These are phyloP conservation scores for Austroboletus niveus DNA, from an alignment of 1,284 basidiomycete species.

Conservation along the genomic window DNA sequence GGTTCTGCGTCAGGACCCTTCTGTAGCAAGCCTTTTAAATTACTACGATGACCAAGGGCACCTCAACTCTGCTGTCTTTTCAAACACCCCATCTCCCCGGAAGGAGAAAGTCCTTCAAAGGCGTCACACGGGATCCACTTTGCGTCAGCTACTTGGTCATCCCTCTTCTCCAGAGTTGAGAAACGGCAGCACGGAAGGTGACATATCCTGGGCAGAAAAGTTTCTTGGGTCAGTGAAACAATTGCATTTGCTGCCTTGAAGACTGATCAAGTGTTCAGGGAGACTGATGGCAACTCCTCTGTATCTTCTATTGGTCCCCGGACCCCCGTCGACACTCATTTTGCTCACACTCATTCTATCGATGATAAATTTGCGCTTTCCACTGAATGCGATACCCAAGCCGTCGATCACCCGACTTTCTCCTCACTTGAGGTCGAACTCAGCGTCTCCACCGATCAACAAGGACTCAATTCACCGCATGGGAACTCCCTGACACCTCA, in stretches of 20 bases:
- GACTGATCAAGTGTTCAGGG: slow-evolving; percentile 33
- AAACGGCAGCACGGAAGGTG: slow-evolving; percentile 50
- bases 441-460: slow-evolving; percentile 45
- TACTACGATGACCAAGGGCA: slow-evolving; percentile 71
- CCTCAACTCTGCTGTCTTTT: slow-evolving; percentile 58
- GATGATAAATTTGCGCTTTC: slow-evolving; percentile 38
- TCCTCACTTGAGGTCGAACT: slow-evolving; percentile 73
- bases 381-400: slow-evolving; percentile 45
- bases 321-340: slow-evolving; percentile 42
- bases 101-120: slow-evolving; percentile 50
- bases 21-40: slow-evolving; percentile 66
- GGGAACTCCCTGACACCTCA: slow-evolving; percentile 49
- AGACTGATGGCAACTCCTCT: slow-evolving; percentile 46
- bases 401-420: slow-evolving; percentile 48
- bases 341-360: slow-evolving; percentile 33
- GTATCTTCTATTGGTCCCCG: slow-evolving; percentile 44
- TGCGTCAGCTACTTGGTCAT: slow-evolving; percentile 65
- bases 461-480: slow-evolving; percentile 25
- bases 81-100: slow-evolving; percentile 49
- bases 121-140: slow-evolving; percentile 62
- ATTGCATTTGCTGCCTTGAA: neutral
- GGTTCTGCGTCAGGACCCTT: slow-evolving; percentile 69
- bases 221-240: slow-evolving; percentile 55
- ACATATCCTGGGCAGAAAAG: slow-evolving; percentile 78
- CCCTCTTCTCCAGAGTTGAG: slow-evolving; percentile 37